Evolutionary conservation across 306 rosid species (phyloP).

Genomic region (Medicago truncatula): MtrunA17r5.0-ANR NC_053048.1:411001-411500

Average conservation of each 20-base stretch:
- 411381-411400: constrained; percentile 57
- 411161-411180: constrained; percentile 97
- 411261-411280: background rate
- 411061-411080: no score
- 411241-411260: background rate
- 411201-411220: constrained; percentile 62
- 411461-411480: background rate
- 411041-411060: no score
- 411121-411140: constrained; percentile 96
- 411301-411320: constrained; percentile 46
- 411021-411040: no score
- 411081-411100: background rate
- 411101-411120: constrained; percentile 80
- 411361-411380: constrained; percentile 93
- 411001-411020: no score
- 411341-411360: constrained; percentile 94
- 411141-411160: constrained; percentile 74
- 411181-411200: constrained; percentile 99
- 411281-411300: background rate
- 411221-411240: background rate
- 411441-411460: background rate
- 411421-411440: background rate
- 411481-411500: background rate
- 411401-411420: background rate
- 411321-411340: constrained; percentile 87